These are phyloP conservation scores for Podospora pseudocomata DNA, from an alignment of 495 filamentous ascomycete species.

Conservation along the genomic window DNA sequence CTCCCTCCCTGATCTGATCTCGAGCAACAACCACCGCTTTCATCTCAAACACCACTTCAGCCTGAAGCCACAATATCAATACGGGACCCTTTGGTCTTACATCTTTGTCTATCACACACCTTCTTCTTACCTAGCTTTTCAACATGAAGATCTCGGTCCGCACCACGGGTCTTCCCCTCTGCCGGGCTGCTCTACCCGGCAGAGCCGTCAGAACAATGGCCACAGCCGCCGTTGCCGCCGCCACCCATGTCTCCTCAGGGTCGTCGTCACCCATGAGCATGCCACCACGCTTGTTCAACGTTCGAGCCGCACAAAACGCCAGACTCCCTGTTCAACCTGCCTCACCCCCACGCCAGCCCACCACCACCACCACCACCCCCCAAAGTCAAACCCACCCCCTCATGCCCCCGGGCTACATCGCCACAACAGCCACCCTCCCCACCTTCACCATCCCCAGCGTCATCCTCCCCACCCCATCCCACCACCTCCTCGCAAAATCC, in stretches of 20 bases:
- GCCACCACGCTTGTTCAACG: neutral
- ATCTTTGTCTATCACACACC: neutral
- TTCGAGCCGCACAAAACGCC: constrained; percentile 15
- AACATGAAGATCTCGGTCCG: constrained; percentile 3
- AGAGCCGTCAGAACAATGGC: neutral
- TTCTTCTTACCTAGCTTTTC: neutral
- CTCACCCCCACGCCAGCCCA: neutral
- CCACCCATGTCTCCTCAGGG: neutral
- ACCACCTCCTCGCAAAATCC: constrained; percentile 33
- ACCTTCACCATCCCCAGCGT: constrained; percentile 36
- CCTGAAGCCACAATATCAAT: neutral
- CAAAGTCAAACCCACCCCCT: constrained; percentile 6
- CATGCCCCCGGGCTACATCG: constrained; percentile 39
- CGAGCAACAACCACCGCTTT: neutral
- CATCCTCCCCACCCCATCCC: constrained; percentile 26
- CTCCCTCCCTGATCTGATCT: neutral
- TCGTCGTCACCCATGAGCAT: neutral
- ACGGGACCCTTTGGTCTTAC: neutral
- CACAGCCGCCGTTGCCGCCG: neutral
- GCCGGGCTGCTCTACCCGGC: neutral
- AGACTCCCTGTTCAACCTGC: neutral
- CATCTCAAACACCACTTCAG: neutral
- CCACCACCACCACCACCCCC: neutral
- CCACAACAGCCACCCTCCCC: constrained; percentile 30
- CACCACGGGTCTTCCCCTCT: neutral